Evolutionary conservation across 306 rosid genomes (phyloP).

Genomic region (Acacia crassicarpa): DNA sequence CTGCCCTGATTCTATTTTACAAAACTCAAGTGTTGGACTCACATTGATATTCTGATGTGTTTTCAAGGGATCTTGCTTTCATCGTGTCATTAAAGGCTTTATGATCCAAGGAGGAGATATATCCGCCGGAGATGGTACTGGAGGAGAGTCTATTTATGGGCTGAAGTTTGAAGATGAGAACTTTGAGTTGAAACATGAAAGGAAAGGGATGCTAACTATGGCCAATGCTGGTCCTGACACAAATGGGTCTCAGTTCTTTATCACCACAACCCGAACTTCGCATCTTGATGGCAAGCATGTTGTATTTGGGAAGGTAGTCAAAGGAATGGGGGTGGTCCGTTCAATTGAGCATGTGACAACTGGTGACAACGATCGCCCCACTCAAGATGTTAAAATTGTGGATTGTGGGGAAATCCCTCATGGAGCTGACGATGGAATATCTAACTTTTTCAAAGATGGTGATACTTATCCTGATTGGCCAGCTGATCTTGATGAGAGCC

Average conservation of each 20-base stretch:
- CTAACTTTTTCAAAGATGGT: conserved; percentile 85
- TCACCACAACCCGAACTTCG: conserved; percentile 80
- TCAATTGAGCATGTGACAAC: conserved; percentile 68
- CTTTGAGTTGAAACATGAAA: conserved; percentile 84
- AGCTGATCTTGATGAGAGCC: conserved; percentile 68
- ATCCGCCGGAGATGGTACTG: conserved; percentile 93
- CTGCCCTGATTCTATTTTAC: not conserved
- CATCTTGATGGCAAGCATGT: conserved; percentile 94
- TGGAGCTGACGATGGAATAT: conserved; percentile 75
- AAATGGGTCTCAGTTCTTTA: conserved; percentile 90
- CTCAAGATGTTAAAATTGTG: conserved; percentile 51
- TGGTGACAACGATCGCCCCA: conserved; percentile 55
- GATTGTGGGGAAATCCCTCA: conserved; percentile 83
- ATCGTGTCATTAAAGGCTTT: conserved; percentile 75
- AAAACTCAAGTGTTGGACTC: conserved; percentile 6
- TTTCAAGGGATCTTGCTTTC: conserved; percentile 81
- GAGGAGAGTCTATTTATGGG: conserved; percentile 94
- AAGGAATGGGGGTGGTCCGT: conserved; percentile 93
- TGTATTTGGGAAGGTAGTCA: conserved; percentile 83
- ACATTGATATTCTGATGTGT: conserved; percentile 11
- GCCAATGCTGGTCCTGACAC: conserved; percentile 82
- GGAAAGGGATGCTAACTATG: conserved; percentile 96
- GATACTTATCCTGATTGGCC: conserved; percentile 97
- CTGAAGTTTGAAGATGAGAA: conserved; percentile 81
- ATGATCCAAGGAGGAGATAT: conserved; percentile 96